A percentile compares a stretch with the other conserved stretches of the same genome.
These are phyloP conservation scores for Xylaria cubensis DNA, from an alignment of 495 filamentous ascomycete genomes.

Conservation along the genomic window DNA sequence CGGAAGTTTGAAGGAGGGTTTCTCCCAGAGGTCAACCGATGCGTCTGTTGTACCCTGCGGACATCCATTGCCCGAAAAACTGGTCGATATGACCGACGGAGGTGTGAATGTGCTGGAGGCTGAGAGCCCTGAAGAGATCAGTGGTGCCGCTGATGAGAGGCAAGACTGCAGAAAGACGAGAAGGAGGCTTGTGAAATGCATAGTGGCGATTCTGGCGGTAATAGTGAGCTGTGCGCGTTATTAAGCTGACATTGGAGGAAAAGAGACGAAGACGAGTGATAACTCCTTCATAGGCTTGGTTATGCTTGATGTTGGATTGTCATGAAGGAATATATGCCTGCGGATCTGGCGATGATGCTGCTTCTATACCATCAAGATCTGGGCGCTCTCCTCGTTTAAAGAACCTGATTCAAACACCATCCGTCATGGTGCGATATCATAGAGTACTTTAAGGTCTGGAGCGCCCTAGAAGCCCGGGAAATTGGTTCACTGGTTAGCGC, in stretches of 20 bases:
- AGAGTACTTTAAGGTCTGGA: not conserved
- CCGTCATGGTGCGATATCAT: not conserved
- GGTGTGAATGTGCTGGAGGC: not conserved
- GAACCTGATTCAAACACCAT: not conserved
- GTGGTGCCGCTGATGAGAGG: slow-evolving; percentile 6
- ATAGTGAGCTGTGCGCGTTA: not conserved
- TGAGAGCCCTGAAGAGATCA: not conserved
- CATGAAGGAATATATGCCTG: not conserved
- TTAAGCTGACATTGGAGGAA: not conserved
- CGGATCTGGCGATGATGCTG: not conserved
- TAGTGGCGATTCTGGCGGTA: not conserved
- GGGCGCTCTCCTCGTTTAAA: not conserved
- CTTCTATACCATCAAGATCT: not conserved
- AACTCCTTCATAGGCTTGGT: too few species aligned
- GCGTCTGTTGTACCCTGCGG: slow-evolving; percentile 16
- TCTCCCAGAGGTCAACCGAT: not conserved
- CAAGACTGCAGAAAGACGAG: not conserved
- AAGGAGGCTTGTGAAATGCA: not conserved
- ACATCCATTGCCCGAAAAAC: slow-evolving; percentile 21
- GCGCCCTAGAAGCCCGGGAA: slow-evolving; percentile 9
- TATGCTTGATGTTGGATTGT: not conserved
- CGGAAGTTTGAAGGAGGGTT: slow-evolving; percentile 5
- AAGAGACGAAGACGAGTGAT: not conserved
- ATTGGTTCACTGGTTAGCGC: not conserved
- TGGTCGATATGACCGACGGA: not conserved